Evolutionary conservation across 2,329 filamentous ascomycete genomes (phyloP).

Genomic region (Didymella sp.): DNA sequence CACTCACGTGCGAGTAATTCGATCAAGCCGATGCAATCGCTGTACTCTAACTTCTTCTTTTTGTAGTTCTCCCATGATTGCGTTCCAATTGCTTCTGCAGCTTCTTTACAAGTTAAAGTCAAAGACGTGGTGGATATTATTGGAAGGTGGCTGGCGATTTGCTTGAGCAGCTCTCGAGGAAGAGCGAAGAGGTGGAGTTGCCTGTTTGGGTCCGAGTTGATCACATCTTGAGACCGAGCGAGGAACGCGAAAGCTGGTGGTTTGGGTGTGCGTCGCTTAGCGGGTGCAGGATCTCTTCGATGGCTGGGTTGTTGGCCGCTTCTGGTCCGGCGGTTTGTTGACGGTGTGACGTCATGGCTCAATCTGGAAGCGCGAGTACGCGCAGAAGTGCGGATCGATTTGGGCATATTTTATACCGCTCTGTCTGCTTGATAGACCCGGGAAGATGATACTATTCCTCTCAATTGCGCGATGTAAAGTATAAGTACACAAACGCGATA

Average conservation of each 20-base stretch:
- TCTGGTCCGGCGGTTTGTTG: neutral
- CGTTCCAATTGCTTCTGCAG: slow-evolving; percentile 1
- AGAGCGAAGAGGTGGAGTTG: neutral
- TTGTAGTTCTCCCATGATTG: neutral
- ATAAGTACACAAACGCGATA: neutral
- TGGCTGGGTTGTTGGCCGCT: neutral
- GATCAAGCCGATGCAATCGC: neutral
- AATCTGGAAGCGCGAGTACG: neutral
- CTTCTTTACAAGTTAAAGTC: slow-evolving; percentile 2
- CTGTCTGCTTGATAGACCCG: neutral
- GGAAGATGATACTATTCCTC: neutral
- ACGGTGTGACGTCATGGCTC: neutral
- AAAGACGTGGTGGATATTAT: neutral
- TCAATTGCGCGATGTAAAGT: neutral
- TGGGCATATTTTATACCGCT: neutral
- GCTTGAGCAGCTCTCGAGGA: slow-evolving; percentile 1
- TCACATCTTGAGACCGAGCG: neutral
- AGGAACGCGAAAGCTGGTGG: neutral
- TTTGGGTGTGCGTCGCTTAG: neutral
- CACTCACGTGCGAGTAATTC: neutral
- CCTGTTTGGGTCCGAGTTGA: slow-evolving; percentile 1
- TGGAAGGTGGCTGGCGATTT: neutral
- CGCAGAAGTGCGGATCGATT: neutral
- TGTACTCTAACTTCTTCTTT: neutral
- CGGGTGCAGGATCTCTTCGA: neutral